Evolutionary conservation across 2,329 filamentous ascomycete species (phyloP).

Genomic region (Dryadomyces sulphureus): DNA sequence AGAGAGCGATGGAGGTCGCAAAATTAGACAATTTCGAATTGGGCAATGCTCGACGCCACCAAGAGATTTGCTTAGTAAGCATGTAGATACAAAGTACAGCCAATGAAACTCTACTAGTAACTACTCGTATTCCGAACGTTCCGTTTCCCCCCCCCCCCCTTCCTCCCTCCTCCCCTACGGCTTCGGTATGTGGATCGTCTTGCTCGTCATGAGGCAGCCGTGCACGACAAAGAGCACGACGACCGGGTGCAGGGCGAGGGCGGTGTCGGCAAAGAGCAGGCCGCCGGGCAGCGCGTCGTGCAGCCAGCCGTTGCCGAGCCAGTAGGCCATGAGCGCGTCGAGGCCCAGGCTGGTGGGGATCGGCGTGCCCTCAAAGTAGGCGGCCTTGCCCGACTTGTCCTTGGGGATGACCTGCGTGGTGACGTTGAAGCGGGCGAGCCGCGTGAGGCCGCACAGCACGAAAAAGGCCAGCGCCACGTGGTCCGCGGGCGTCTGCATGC

Average conservation of each 20-base stretch:
- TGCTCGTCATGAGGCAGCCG: constrained; percentile 89
- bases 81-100: no score
- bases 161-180: constrained; percentile 25
- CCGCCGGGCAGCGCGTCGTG: constrained; percentile 68
- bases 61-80: neutral
- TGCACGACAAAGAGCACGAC: constrained; percentile 73
- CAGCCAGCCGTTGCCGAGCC: constrained; percentile 69
- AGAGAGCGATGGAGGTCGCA: no score
- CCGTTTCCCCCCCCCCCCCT: neutral
- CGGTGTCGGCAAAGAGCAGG: constrained; percentile 47
- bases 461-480: constrained; percentile 73
- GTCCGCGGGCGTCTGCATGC: constrained; percentile 71
- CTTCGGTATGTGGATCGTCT: constrained; percentile 90
- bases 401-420: constrained; percentile 83
- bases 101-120: no score
- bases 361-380: constrained; percentile 93
- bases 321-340: constrained; percentile 76
- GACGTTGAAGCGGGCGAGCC: constrained; percentile 94
- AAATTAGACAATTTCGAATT: neutral
- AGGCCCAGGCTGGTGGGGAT: constrained; percentile 81
- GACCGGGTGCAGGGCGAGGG: constrained; percentile 72
- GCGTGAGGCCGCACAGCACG: constrained; percentile 84
- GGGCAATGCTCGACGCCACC: neutral
- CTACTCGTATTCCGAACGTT: neutral
- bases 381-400: constrained; percentile 77